These are phyloP conservation scores for Periconia digitata DNA, from an alignment of 2,329 filamentous ascomycete genomes.

Conservation along the genomic window DNA sequence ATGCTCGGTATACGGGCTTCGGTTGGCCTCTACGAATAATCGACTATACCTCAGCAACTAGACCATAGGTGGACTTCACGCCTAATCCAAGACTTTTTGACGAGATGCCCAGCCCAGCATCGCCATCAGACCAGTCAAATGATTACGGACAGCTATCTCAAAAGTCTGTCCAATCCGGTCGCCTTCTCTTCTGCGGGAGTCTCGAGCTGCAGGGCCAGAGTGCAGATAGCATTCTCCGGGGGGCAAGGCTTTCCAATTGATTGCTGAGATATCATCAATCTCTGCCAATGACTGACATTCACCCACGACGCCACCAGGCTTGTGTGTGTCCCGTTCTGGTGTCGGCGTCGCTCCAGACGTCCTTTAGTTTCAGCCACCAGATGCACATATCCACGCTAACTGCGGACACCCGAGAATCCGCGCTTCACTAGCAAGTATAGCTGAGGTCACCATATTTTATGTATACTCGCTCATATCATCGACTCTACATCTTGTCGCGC, in stretches of 20 bases:
- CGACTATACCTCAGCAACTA: too few species aligned
- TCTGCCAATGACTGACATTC: neutral
- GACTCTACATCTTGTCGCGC: too few species aligned
- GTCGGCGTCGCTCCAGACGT: conserved; percentile 8
- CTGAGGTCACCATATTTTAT: conserved; percentile 22
- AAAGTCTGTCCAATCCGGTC: neutral
- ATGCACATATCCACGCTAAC: conserved; percentile 24
- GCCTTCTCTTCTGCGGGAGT: neutral
- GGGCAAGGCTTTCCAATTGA: neutral
- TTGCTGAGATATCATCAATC: neutral
- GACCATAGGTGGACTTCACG: too few species aligned
- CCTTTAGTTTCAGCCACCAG: conserved; percentile 27
- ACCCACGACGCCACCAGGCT: conserved; percentile 14
- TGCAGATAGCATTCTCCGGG: too few species aligned
- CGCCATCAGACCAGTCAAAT: neutral
- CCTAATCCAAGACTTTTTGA: neutral
- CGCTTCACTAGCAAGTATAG: conserved; percentile 10
- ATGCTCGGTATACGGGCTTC: too few species aligned
- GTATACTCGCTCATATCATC: neutral
- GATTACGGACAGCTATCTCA: neutral
- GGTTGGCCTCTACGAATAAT: too few species aligned
- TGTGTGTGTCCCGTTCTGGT: conserved; percentile 6
- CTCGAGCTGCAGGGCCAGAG: neutral
- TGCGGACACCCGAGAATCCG: conserved; percentile 15
- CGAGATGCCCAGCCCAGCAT: neutral